These are phyloP conservation scores for Pulveroboletus sp. DNA, from an alignment of 768 basidiomycete genomes.

Conservation along the genomic window DNA sequence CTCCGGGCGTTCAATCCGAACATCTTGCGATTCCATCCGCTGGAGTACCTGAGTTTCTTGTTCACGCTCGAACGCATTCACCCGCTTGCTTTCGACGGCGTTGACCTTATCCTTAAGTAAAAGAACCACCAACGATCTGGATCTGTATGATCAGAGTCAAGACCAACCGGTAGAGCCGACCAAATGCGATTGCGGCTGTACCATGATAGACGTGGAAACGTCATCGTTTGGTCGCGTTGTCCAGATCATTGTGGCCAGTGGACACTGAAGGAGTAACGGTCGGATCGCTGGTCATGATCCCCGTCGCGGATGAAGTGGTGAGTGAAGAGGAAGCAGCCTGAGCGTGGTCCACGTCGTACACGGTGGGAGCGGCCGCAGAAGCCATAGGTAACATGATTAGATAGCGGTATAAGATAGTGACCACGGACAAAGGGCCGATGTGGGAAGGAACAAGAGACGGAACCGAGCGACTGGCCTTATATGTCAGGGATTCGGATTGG, in stretches of 20 bases:
- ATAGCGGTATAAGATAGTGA: neutral
- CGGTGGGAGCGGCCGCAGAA: slow-evolving; percentile 1
- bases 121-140: no score
- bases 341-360: neutral
- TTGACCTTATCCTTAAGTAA: no score
- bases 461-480: slow-evolving; percentile 5
- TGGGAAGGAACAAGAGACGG: neutral
- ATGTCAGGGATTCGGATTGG: slow-evolving; percentile 1
- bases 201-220: neutral
- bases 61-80: neutral
- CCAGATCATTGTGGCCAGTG: neutral
- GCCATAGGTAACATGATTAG: slow-evolving; percentile 5
- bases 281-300: neutral
- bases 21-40: slow-evolving; percentile 12
- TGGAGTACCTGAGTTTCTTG: slow-evolving; percentile 1
- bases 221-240: neutral
- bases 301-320: neutral
- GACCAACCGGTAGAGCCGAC: slow-evolving; percentile 8
- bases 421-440: neutral
- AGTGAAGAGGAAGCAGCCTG: neutral
- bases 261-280: neutral
- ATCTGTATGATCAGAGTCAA: neutral
- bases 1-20: slow-evolving; percentile 8
- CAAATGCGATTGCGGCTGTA: slow-evolving; percentile 4
- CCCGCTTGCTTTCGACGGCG: neutral